A percentile compares a stretch with the other conserved stretches of the same genome.
These are phyloP conservation scores for Cadophora luteo-olivacea DNA, from an alignment of 2,329 filamentous ascomycete species.

Conservation along the genomic window DNA sequence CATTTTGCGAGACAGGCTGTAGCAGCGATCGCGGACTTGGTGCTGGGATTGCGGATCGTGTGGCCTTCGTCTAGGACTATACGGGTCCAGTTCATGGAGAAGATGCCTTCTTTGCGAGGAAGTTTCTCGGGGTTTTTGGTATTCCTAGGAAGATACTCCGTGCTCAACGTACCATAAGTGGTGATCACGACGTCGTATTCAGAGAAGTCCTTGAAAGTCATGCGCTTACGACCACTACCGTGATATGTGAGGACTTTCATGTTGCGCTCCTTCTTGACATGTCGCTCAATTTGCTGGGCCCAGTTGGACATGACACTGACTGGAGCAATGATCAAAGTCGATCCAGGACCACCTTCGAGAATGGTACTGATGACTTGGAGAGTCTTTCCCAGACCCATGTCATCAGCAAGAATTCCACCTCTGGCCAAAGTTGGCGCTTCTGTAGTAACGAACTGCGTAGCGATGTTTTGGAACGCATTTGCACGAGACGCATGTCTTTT, in stretches of 20 bases:
- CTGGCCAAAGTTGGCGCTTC: slow-evolving; percentile 69
- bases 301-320: slow-evolving; percentile 92
- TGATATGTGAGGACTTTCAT: slow-evolving; percentile 79
- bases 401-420: slow-evolving; percentile 87
- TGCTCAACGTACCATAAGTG: slow-evolving; percentile 78
- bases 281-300: slow-evolving; percentile 77
- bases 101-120: slow-evolving; percentile 57
- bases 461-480: slow-evolving; percentile 68
- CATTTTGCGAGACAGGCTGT: slow-evolving; percentile 71
- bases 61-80: slow-evolving; percentile 87
- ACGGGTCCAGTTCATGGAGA: slow-evolving; percentile 75
- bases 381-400: slow-evolving; percentile 95
- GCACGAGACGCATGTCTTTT: slow-evolving; percentile 54
- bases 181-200: slow-evolving; percentile 81
- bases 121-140: slow-evolving; percentile 51
- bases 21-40: slow-evolving; percentile 74
- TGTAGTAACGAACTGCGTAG: slow-evolving; percentile 70
- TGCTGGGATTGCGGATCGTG: slow-evolving; percentile 77
- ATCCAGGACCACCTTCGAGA: slow-evolving; percentile 58
- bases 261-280: slow-evolving; percentile 68
- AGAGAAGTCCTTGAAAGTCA: slow-evolving; percentile 60
- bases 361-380: slow-evolving; percentile 85
- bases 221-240: slow-evolving; percentile 63
- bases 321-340: slow-evolving; percentile 82
- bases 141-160: slow-evolving; percentile 62